Percentiles rank a stretch among this genome's conserved stretches.
Conservation (phyloP, 23 red algal genomes). For the Gracilariopsis chorda region DNA sequence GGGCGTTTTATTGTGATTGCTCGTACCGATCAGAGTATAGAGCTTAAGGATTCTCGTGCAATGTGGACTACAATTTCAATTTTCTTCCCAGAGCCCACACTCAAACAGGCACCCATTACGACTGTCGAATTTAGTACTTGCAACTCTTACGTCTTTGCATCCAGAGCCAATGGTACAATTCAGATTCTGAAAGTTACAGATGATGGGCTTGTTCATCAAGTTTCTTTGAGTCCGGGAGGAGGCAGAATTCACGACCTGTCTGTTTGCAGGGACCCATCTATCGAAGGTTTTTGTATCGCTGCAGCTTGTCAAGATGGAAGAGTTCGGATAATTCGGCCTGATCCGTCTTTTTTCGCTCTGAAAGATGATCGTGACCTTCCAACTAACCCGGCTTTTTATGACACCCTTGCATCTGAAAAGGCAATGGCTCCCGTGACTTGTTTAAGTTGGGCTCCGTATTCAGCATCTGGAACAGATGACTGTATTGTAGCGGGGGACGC, state of each 20-base stretch:
- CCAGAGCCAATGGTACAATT: not conserved
- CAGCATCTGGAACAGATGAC: not conserved
- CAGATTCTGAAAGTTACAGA: not conserved
- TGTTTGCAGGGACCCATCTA: not conserved
- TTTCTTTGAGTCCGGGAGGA: conserved; percentile 7
- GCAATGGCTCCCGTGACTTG: not conserved
- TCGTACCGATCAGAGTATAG: conserved; percentile 10
- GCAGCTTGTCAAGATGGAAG: conserved; percentile 36
- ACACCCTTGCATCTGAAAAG: not conserved
- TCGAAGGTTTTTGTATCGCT: not conserved
- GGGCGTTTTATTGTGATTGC: not conserved
- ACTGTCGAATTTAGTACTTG: conserved; percentile 8
- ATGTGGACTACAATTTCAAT: not conserved
- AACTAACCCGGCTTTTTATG: conserved; percentile 15
- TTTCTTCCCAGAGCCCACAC: not conserved
- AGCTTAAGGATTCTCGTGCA: conserved; percentile 15
- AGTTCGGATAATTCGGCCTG: conserved; percentile 2
- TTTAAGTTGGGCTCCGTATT: not conserved
- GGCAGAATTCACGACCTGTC: conserved; percentile 3
- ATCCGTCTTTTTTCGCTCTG: not conserved
- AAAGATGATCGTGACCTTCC: not conserved
- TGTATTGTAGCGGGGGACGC: conserved; percentile 41
- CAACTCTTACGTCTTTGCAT: conserved; percentile 17
- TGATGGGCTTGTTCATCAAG: conserved; percentile 11
- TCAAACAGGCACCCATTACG: not conserved